Base-by-base conservation (phyloP, 2,329 filamentous ascomycete genomes). In the Cordyceps cicadae region DNA sequence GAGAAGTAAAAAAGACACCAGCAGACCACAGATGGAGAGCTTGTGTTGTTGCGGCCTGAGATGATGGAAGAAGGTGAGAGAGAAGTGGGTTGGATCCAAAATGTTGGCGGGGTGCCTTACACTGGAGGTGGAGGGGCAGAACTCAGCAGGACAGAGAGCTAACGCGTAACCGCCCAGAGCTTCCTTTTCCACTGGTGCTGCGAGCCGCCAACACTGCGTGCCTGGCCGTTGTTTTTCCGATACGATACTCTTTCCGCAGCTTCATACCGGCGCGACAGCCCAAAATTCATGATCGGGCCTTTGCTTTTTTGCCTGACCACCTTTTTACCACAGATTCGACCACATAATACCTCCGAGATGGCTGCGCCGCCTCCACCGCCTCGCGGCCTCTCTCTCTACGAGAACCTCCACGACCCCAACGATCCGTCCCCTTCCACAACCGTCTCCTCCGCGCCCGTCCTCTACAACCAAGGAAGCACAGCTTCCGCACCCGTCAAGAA, bases 371-470 rank as follows among this genome's bases (percentile, higher is more conserved):
- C 76, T 46, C 77, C 76, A 50, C 73, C 74, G 14, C 70, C 73
- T 52, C 74, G 77, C 61, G 80, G 81, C 61, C 78, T 91, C 66
- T 92, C 90, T 19, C 84, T 95, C 5, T 96, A 96, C 71, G 92
- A 90, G 59, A 90, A 95, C 72, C 82, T 96, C 49, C 84, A 94
- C 64, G 87, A 90, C 67, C 78, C 84, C 21, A 73, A 76, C 64
- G 73, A 76, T 75, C 79, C 66, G 52, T 67, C 73, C 64, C 57
- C 57, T 41, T 68, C 79, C 2, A 76, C 81, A n/a, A 89, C 88
- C n/a, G 90, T 93, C 67, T 90, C 89, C 17, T 84, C 87, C 67
- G 88, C 84, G 1, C 89, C 90, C 0, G 85, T 92, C 56, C 80
- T 87, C 59, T 92, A 92, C 74, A 15, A 14, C 19, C 37, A 58